Conservation (phyloP, 1,284 basidiomycete species). For the Dichomitus squalens region DNA sequence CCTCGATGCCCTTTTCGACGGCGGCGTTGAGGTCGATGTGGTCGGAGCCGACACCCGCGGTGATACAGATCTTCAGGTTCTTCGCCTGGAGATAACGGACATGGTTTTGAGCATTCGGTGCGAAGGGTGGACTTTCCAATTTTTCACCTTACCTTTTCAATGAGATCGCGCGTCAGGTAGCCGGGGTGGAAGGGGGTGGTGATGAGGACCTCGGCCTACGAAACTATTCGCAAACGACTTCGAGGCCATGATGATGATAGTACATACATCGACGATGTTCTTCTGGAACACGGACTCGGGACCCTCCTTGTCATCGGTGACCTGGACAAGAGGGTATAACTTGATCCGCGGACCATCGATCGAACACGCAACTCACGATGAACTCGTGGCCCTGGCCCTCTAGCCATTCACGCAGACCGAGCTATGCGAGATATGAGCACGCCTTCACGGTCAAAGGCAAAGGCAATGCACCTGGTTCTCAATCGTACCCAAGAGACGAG, state of each 20-base stretch:
- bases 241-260: background rate
- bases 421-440: constrained; percentile 40
- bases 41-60: constrained; percentile 94
- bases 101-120: background rate
- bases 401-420: constrained; percentile 76
- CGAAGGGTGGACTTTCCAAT: too few species aligned
- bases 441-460: background rate
- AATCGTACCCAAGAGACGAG: constrained; percentile 85
- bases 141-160: constrained; percentile 41
- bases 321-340: constrained; percentile 43
- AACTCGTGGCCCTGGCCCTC: constrained; percentile 79
- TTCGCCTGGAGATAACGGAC: constrained; percentile 56
- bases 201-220: constrained; percentile 72
- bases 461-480: constrained; percentile 73
- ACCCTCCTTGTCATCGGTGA: constrained; percentile 89
- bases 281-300: constrained; percentile 86
- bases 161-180: constrained; percentile 83
- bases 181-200: constrained; percentile 94
- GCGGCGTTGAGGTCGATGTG: constrained; percentile 92
- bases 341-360: constrained; percentile 2
- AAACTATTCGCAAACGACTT: background rate
- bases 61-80: constrained; percentile 92
- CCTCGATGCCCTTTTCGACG: constrained; percentile 82
- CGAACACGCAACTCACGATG: constrained; percentile 46
- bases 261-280: constrained; percentile 78